These are phyloP conservation scores for Hyphopichia homilentoma DNA, from an alignment of 805 yeast species.

Conservation along the genomic window DNA sequence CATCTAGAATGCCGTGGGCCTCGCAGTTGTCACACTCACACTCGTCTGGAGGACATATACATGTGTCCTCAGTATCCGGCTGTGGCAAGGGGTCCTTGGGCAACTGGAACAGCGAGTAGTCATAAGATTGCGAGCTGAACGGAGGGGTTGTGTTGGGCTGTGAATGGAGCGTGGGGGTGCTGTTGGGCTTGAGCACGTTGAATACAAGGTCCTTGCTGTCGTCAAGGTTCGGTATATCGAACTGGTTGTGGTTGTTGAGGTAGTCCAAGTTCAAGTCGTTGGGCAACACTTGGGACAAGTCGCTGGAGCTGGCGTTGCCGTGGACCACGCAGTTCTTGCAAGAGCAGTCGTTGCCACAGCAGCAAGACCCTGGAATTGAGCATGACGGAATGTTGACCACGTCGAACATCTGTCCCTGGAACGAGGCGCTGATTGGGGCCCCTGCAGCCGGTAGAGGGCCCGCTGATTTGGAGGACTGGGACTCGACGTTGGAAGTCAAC, in stretches of 20 bases:
- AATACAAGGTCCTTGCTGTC: slow-evolving; percentile 4
- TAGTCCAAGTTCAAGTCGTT: slow-evolving; percentile 6
- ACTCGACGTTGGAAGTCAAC: background rate
- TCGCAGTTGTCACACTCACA: slow-evolving; percentile 43
- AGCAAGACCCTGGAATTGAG: slow-evolving; percentile 33
- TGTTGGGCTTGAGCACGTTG: background rate
- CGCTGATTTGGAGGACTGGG: slow-evolving; percentile 1
- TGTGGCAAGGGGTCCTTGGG: background rate
- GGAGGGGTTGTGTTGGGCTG: background rate
- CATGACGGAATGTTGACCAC: slow-evolving; percentile 30
- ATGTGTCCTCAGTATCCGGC: slow-evolving; percentile 7
- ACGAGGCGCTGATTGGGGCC: background rate
- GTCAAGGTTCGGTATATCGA: background rate
- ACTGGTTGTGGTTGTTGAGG: slow-evolving; percentile 9
- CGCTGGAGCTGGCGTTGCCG: slow-evolving; percentile 13
- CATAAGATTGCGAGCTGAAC: background rate
- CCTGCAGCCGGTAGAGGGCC: slow-evolving; percentile 9
- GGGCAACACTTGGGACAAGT: slow-evolving; percentile 5
- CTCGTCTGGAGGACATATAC: slow-evolving; percentile 22
- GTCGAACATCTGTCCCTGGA: slow-evolving; percentile 7
- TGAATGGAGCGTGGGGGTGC: background rate
- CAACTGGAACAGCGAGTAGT: background rate
- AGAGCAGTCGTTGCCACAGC: slow-evolving; percentile 32
- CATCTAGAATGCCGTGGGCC: slow-evolving; percentile 43
- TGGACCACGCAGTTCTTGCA: slow-evolving; percentile 38